A percentile compares a stretch with the other conserved stretches of the same genome.
These are phyloP conservation scores for Neltuma alba DNA, from an alignment of 306 rosid species.

Conservation along the genomic window DNA sequence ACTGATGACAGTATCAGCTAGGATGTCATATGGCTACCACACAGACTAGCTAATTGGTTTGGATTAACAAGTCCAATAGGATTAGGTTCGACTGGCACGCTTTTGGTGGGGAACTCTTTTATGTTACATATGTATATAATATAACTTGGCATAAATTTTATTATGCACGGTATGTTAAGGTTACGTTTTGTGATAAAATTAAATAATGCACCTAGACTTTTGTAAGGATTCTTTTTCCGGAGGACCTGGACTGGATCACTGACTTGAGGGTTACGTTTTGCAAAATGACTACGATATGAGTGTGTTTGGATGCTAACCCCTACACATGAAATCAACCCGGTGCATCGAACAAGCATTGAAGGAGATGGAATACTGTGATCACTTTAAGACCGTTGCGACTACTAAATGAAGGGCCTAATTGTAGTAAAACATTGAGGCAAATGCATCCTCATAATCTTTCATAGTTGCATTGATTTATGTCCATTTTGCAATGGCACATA, in stretches of 20 bases:
- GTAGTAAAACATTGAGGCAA: background rate
- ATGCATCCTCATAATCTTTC: slow-evolving; percentile 1
- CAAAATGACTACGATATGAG: background rate
- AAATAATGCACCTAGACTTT: background rate
- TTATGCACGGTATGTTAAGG: background rate
- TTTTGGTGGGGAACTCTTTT: background rate
- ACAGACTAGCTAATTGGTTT: background rate
- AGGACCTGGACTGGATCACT: background rate
- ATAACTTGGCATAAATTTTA: too few relatives aligned
- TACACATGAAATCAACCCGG: background rate
- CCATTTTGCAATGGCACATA: slow-evolving; percentile 25
- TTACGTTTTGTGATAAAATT: background rate
- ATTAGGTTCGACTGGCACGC: background rate
- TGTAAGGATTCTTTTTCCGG: background rate
- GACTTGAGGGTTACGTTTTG: background rate
- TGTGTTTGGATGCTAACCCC: background rate
- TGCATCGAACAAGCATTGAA: background rate
- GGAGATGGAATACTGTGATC: background rate
- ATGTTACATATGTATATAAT: too few relatives aligned
- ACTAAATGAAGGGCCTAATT: slow-evolving; percentile 11
- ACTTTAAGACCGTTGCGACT: slow-evolving; percentile 7
- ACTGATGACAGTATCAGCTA: background rate
- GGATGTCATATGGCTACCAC: background rate
- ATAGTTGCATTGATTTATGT: slow-evolving; percentile 32
- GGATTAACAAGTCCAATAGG: background rate